These are phyloP conservation scores for Davidsoniella neocaledoniae DNA, from an alignment of 2,329 filamentous ascomycete species.

Conservation along the genomic window DNA sequence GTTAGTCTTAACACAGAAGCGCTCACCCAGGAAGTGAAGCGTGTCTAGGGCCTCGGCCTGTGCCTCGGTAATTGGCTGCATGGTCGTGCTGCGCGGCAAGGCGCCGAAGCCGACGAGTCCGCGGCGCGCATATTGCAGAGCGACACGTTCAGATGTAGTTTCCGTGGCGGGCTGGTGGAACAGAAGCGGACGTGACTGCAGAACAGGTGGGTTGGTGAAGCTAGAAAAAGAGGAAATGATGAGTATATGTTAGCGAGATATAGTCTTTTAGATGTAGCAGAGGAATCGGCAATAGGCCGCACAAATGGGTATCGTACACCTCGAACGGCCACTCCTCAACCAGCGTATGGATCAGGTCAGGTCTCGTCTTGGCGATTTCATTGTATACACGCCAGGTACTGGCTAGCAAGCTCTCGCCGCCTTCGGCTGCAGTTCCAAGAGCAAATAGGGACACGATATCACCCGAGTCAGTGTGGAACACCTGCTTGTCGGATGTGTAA, in stretches of 20 bases:
- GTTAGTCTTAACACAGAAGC: slow-evolving; percentile 26
- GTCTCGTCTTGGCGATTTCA: slow-evolving; percentile 35
- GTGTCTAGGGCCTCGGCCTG: slow-evolving; percentile 37
- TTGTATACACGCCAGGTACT: slow-evolving; percentile 43
- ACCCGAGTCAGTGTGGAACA: slow-evolving; percentile 39
- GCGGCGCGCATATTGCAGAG: slow-evolving; percentile 34
- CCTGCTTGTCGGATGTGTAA: slow-evolving; percentile 24
- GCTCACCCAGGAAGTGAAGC: slow-evolving; percentile 32
- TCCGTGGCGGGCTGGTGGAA: slow-evolving; percentile 11
- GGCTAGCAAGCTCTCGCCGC: slow-evolving; percentile 37
- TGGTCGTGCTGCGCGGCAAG: slow-evolving; percentile 30
- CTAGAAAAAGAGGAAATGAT: not conserved
- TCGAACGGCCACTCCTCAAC: slow-evolving; percentile 18
- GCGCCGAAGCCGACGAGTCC: slow-evolving; percentile 9
- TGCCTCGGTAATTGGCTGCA: slow-evolving; percentile 38
- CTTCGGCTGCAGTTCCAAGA: slow-evolving; percentile 30
- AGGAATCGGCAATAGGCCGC: not conserved
- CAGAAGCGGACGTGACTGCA: slow-evolving; percentile 11
- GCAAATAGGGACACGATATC: slow-evolving; percentile 39
- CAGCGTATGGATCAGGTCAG: slow-evolving; percentile 39
- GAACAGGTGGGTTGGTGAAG: slow-evolving; percentile 5
- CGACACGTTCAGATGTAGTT: slow-evolving; percentile 31
- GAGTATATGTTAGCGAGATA: not conserved
- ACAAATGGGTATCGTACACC: slow-evolving; percentile 4
- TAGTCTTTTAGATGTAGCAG: not conserved